phyloP scores from a whole-genome alignment of 106 monocot species.

The Ottelia alismoides region DNA sequence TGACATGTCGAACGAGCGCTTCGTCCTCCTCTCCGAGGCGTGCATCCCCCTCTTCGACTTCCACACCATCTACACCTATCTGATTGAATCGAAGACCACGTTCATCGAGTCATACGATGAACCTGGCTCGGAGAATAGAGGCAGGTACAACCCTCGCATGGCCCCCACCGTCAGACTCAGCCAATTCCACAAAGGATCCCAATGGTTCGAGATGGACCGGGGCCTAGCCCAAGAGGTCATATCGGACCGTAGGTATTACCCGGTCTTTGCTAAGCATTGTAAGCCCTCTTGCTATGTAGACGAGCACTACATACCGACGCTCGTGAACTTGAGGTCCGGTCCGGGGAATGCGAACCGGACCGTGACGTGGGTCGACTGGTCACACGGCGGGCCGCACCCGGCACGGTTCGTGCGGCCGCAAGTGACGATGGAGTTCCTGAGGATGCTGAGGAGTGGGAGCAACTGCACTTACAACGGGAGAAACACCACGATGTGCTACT shows the following conservation, averaged over 20 bases:
- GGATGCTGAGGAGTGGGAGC: slow-evolving; percentile 13
- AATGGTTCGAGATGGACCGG: slow-evolving; percentile 54
- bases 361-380: slow-evolving; percentile 43
- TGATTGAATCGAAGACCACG: slow-evolving; percentile 29
- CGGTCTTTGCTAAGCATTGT: slow-evolving; percentile 43
- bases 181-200: slow-evolving; percentile 59
- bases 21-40: slow-evolving; percentile 46
- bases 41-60: slow-evolving; percentile 52
- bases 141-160: slow-evolving; percentile 41
- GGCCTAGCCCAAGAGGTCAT: slow-evolving; percentile 32
- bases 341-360: slow-evolving; percentile 31
- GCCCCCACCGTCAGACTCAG: slow-evolving; percentile 32
- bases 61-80: slow-evolving; percentile 35
- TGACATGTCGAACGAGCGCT: slow-evolving; percentile 54
- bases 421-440: slow-evolving; percentile 27
- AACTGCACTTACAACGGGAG: slow-evolving; percentile 27
- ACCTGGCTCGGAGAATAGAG: slow-evolving; percentile 30
- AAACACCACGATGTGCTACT: slow-evolving; percentile 13
- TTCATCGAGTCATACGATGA: slow-evolving; percentile 29
- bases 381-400: slow-evolving; percentile 48
- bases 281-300: slow-evolving; percentile 51
- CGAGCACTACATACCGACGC: slow-evolving; percentile 65
- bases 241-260: slow-evolving; percentile 33
- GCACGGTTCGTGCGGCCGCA: slow-evolving; percentile 38
- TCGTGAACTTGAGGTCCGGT: slow-evolving; percentile 33